phyloP scores from a whole-genome alignment of 495 filamentous ascomycete genomes.

The Hypoxylon fuscum region DNA sequence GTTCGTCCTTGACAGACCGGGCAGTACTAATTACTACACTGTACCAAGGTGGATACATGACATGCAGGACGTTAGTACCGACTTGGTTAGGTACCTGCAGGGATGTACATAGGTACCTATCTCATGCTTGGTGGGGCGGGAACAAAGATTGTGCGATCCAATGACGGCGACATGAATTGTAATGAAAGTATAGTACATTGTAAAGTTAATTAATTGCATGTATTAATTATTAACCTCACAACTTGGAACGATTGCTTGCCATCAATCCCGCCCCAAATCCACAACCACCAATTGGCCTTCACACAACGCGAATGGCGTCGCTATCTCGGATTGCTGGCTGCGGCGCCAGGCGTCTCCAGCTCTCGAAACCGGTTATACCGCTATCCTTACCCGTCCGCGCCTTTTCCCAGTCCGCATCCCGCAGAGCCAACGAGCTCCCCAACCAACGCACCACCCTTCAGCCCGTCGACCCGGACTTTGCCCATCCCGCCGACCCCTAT shows the following conservation, averaged over 20 bases:
- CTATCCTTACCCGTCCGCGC: no score
- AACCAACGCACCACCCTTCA: slow-evolving; percentile 69
- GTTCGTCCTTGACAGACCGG: no score
- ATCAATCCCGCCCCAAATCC: slow-evolving; percentile 23
- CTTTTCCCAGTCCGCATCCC: slow-evolving; percentile 73
- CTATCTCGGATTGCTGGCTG: slow-evolving; percentile 63
- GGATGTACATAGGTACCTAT: no score
- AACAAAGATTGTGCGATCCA: slow-evolving; percentile 41
- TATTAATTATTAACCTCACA: slow-evolving; percentile 19
- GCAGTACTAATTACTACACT: no score
- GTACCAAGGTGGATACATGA: no score
- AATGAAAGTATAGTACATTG: background rate
- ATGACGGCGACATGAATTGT: slow-evolving; percentile 46
- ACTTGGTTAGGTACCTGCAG: no score
- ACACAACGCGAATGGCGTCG: slow-evolving; percentile 54
- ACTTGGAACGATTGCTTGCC: slow-evolving; percentile 14
- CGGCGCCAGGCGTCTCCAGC: slow-evolving; percentile 63
- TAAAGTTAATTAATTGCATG: background rate
- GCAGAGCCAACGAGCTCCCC: slow-evolving; percentile 65
- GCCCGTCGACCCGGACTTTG: slow-evolving; percentile 72
- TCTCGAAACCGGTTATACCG: slow-evolving; percentile 45
- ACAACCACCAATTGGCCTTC: slow-evolving; percentile 40
- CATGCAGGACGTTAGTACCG: no score
- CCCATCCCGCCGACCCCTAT: slow-evolving; percentile 54
- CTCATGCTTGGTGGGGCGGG: slow-evolving; percentile 21